Evolutionary conservation across 2,329 filamentous ascomycete species (phyloP).

Genomic region (Sporothrix mexicana): DNA sequence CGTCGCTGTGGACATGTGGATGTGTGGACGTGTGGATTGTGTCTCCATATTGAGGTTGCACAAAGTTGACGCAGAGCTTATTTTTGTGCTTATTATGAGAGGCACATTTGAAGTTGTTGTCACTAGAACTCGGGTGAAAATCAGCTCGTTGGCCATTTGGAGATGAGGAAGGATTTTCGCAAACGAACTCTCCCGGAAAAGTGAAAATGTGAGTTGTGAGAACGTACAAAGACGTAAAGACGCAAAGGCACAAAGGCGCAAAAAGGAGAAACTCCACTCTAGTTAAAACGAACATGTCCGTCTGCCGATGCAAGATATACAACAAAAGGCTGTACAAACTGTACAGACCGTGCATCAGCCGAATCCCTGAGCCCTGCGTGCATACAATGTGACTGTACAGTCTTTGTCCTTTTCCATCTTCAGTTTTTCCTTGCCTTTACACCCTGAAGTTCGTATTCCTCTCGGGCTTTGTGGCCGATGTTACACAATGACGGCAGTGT

Average conservation of each 20-base stretch:
- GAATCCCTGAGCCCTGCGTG: background rate
- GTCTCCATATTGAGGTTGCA: background rate
- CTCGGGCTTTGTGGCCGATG: background rate
- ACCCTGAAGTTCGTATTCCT: background rate
- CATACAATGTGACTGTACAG: background rate
- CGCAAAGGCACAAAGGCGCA: too few species aligned
- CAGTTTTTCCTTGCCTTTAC: background rate
- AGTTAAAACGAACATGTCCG: background rate
- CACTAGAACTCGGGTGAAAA: background rate
- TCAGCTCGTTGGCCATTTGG: background rate
- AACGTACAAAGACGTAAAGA: background rate
- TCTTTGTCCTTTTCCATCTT: background rate
- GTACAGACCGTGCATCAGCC: background rate
- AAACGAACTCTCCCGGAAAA: background rate
- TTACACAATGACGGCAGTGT: conserved; percentile 13
- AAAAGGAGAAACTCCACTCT: background rate
- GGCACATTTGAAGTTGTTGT: too few species aligned
- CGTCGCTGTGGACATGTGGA: background rate
- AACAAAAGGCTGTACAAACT: background rate
- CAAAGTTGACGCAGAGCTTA: background rate
- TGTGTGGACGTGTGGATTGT: background rate
- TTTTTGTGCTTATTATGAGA: background rate
- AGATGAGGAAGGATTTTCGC: conserved; percentile 1
- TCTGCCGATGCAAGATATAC: conserved; percentile 15
- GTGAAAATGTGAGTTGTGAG: background rate